Evolutionary conservation across 495 filamentous ascomycete genomes (phyloP), one percentile per base, ranked within the genome.

Genomic region (Penicillium odoratum): DNA sequence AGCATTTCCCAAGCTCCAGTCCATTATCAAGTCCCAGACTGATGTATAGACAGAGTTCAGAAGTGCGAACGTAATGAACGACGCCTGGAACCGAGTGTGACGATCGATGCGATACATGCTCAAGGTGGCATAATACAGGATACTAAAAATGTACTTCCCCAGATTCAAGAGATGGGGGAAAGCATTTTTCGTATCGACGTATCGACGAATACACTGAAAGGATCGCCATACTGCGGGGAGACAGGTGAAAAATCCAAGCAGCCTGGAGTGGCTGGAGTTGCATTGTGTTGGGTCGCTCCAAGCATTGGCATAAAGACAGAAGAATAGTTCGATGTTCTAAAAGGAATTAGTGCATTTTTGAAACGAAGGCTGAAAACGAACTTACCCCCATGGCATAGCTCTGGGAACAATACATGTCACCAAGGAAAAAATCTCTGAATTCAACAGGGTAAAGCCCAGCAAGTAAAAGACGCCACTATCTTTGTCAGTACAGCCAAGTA

Each of bases 1-100:
- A 1, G 88, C 82, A 60, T 96, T 91, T 8, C 90, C 80, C 15
- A 97, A 77, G 77, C 81, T 92, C 86, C 93, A 98, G 72, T 98
- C 94, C 89, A 97, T 96, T 55, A 88, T 83, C n/a, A 98, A 65
- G 63, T 98, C 94, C 94, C 94, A 98, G n/a, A 96, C 79, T 1
- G 86, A 89, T 68, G 81, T 87, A 68, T 97, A 97, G 13, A 93
- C 74, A 26, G 85, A 81, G 68, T 97, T 98, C 59, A 96, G 72
- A 15, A 83, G 75, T 3, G 90, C 90, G 61, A 90, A 91, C 3
- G 84, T 80, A 58, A 96, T 87, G 69, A 96, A 97, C 21, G 90
- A 63, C 0, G 83, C 85, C 64, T 81, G 78, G 30, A 85, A 82
- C 3, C 74, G 67, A 1, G 77, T 68, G 0, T 73, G 75, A 9